phyloP scores from a whole-genome alignment of 2,329 filamentous ascomycete species.

The Fusarium compactum region DNA sequence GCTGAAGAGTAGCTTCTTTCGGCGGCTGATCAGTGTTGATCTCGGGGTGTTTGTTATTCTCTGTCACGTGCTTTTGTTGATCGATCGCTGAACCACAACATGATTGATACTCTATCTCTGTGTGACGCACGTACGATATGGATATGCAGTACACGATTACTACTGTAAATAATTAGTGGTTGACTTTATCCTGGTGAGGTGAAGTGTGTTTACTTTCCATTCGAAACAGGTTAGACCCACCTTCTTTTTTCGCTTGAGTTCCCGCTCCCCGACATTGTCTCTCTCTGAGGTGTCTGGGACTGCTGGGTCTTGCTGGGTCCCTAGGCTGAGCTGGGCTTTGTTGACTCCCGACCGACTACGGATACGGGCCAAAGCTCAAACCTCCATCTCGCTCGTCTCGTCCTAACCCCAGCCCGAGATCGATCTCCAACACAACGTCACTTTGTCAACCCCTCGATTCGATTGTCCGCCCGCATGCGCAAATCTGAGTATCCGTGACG shows the following conservation, averaged over 20 bases:
- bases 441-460: conserved; percentile 17
- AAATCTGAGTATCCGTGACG: conserved; percentile 39
- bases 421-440: conserved; percentile 18
- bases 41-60: background rate
- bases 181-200: background rate
- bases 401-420: conserved; percentile 22
- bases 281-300: background rate
- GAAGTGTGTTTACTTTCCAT: conserved; percentile 45
- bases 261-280: conserved; percentile 23
- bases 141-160: conserved; percentile 2
- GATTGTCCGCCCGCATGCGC: conserved; percentile 32
- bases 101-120: conserved; percentile 13
- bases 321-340: conserved; percentile 13
- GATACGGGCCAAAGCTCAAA: conserved; percentile 25
- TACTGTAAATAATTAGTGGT: conserved; percentile 9
- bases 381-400: conserved; percentile 24
- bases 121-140: conserved; percentile 35
- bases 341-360: conserved; percentile 28
- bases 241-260: conserved; percentile 24
- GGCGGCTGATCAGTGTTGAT: background rate
- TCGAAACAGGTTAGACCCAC: conserved; percentile 38
- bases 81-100: conserved; percentile 22
- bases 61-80: conserved; percentile 33
- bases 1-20: background rate
- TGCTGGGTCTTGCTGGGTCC: conserved; percentile 4